phyloP scores from a whole-genome alignment of 2,329 filamentous ascomycete species.

The Curvularia lunata region DNA sequence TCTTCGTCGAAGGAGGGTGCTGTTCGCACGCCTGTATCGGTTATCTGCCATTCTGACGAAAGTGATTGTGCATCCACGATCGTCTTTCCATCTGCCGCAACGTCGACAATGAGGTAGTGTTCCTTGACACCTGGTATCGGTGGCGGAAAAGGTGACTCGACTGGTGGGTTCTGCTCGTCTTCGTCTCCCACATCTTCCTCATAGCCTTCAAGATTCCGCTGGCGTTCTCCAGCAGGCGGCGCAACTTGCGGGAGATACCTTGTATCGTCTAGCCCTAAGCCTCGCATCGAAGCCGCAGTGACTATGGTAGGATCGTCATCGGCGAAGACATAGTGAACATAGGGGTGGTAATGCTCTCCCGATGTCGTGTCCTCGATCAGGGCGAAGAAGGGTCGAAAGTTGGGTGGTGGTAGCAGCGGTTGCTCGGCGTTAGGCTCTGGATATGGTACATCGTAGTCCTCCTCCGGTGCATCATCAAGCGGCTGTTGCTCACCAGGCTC shows the following conservation, averaged over 20 bases:
- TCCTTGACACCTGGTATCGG: constrained; percentile 57
- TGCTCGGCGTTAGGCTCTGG: constrained; percentile 43
- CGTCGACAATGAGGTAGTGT: constrained; percentile 64
- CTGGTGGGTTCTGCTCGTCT: constrained; percentile 32
- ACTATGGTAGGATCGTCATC: constrained; percentile 86
- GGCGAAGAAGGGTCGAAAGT: constrained; percentile 84
- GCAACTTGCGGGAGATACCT: constrained; percentile 44
- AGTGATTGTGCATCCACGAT: constrained; percentile 76
- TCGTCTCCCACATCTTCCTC: constrained; percentile 20
- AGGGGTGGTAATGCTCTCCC: constrained; percentile 79
- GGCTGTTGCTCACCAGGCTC: constrained; percentile 28
- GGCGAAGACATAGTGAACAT: constrained; percentile 88
- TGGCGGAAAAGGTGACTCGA: constrained; percentile 54
- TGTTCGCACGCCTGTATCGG: constrained; percentile 59
- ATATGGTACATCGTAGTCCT: constrained; percentile 42
- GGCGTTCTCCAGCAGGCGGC: constrained; percentile 29
- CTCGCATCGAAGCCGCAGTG: constrained; percentile 67
- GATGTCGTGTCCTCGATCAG: constrained; percentile 78
- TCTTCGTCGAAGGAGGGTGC: constrained; percentile 69
- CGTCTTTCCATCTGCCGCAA: constrained; percentile 54
- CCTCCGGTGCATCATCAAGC: constrained; percentile 27
- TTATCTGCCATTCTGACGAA: constrained; percentile 74
- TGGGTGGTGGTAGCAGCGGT: constrained; percentile 50
- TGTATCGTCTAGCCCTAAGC: constrained; percentile 57
- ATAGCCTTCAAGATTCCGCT: constrained; percentile 23